Conservation (phyloP, 2,329 filamentous ascomycete species). For the Sporothrix phasma region DNA sequence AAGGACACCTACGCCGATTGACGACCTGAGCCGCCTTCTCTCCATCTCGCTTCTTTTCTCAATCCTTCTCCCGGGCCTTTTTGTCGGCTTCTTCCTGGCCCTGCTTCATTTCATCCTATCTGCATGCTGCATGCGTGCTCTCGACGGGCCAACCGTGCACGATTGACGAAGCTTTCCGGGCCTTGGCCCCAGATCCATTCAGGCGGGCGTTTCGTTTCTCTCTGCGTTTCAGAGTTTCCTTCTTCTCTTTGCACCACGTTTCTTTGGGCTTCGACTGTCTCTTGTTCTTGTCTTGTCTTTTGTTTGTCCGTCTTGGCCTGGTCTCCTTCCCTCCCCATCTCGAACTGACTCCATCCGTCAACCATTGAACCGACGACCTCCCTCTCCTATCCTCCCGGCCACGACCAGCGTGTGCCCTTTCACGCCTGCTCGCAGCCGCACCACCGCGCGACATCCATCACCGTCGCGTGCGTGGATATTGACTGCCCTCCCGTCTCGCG, state of each 20-base stretch:
- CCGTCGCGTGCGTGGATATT: neutral
- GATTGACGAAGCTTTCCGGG: neutral
- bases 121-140: neutral
- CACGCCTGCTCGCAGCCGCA: neutral
- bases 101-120: neutral
- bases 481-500: neutral
- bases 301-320: neutral
- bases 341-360: neutral
- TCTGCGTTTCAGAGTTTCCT: neutral
- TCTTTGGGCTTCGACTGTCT: neutral
- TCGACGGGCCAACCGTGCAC: neutral
- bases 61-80: neutral
- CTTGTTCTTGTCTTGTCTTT: neutral
- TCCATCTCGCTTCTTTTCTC: neutral
- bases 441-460: neutral
- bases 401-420: neutral
- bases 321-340: neutral
- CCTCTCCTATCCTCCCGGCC: neutral
- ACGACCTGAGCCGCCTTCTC: neutral
- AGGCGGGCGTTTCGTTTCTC: slow-evolving; percentile 1
- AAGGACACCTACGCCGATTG: slow-evolving; percentile 11
- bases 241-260: neutral
- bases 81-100: neutral
- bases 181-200: slow-evolving; percentile 2
- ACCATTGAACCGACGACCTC: neutral